Percentiles rank a stretch among this genome's conserved stretches.
These are phyloP conservation scores for Mycena pura DNA, from an alignment of 768 basidiomycete genomes.

Conservation along the genomic window DNA sequence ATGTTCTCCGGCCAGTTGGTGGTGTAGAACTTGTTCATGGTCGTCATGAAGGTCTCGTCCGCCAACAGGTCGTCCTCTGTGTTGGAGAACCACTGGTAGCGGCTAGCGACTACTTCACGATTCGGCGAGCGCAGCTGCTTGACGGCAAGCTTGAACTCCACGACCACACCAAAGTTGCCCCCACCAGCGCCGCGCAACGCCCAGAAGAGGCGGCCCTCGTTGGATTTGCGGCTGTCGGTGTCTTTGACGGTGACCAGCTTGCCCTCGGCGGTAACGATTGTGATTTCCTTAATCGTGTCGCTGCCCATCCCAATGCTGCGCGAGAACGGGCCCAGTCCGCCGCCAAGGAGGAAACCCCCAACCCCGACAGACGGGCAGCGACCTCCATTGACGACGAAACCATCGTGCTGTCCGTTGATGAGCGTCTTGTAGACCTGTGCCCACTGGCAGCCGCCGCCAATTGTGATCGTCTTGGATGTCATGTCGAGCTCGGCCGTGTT, in stretches of 20 bases:
- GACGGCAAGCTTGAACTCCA: constrained; percentile 21
- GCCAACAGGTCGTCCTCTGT: constrained; percentile 12
- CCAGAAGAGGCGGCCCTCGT: constrained; percentile 26
- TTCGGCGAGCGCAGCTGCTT: neutral
- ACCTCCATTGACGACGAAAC: constrained; percentile 22
- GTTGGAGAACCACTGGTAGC: constrained; percentile 22
- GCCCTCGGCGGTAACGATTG: constrained; percentile 20
- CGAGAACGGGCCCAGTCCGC: constrained; percentile 25
- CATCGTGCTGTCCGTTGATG: constrained; percentile 21
- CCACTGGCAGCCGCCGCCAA: constrained; percentile 25
- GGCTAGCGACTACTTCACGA: constrained; percentile 18
- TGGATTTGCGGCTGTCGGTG: constrained; percentile 14
- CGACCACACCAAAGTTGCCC: constrained; percentile 25
- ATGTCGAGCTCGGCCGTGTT: constrained; percentile 18
- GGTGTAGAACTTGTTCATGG: constrained; percentile 25
- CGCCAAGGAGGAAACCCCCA: constrained; percentile 23
- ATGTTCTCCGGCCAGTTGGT: constrained; percentile 23
- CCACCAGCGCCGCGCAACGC: constrained; percentile 23
- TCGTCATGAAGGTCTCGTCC: constrained; percentile 12
- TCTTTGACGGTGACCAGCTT: constrained; percentile 23
- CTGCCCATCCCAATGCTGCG: constrained; percentile 26
- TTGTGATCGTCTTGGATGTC: constrained; percentile 17
- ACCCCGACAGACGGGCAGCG: constrained; percentile 24
- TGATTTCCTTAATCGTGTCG: constrained; percentile 20
- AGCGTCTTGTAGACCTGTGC: constrained; percentile 24